Evolutionary conservation across 345 rosid species (phyloP), one percentile per base, ranked within the genome.

Genomic region (Eutrema yunnanense): DNA sequence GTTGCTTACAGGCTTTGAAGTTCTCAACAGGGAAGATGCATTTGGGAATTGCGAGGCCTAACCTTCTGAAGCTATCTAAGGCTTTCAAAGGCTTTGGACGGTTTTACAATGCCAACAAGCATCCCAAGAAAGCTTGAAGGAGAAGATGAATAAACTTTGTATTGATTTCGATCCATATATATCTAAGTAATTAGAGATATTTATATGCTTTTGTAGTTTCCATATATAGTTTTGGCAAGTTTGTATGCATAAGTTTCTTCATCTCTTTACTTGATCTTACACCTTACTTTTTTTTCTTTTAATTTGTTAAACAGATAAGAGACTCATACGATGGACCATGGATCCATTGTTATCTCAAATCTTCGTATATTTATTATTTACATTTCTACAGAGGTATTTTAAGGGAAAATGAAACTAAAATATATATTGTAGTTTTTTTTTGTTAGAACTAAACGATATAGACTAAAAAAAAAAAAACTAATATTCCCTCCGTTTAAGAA

Each of bases 21-120:
- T 84, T 95, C 77, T 91, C 99, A 0, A 81, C 97, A 4, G 89
- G 96, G 66, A 95, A 91, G 85, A 90, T 89, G 98, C 86, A 84
- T 81, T 33, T 94, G 75, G 97, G 97, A 52, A 87, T 88, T 88
- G 83, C 96, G 11, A 92, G 81, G 80, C 96, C 97, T 54, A 91
- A 84, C 69, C 86, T 94, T 53, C 67, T 84, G 4, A 89, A 82
- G 82, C 78, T 89, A 65, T 78, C 96, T 1, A 88, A 89, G 66
- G 92, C 96, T 29, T 72, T 95, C 47, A 86, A 84, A 79, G 96
- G 96, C 16, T 29, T 91, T 73, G 93, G 96, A 70, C 72, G 90
- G 83, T 70, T 89, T 80, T 92, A 90, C 76, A 84, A 81, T 78
- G 85, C 81, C 11, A 58, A 76, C 53, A 93, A 73, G 69, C 80